Evolutionary conservation across 2,329 filamentous ascomycete species (phyloP).

Genomic region (Alternaria atra): DNA sequence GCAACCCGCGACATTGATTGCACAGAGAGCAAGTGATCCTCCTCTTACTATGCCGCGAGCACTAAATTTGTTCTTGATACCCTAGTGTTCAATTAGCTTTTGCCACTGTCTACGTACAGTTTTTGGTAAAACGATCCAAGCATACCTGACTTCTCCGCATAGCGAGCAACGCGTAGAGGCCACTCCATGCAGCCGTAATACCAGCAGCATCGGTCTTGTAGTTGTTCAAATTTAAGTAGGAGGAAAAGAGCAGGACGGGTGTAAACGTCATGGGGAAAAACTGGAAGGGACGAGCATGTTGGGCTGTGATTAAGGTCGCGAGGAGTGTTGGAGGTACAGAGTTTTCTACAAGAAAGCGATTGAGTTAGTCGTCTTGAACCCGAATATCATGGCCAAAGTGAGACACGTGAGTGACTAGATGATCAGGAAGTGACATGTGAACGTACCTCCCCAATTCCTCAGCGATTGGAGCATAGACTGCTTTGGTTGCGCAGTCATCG

Average conservation of each 20-base stretch:
- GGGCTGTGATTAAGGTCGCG: constrained; percentile 71
- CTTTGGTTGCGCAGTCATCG: constrained; percentile 53
- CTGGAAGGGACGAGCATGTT: constrained; percentile 73
- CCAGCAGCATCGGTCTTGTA: constrained; percentile 72
- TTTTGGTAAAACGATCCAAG: neutral
- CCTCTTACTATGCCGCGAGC: constrained; percentile 63
- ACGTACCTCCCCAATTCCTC: constrained; percentile 63
- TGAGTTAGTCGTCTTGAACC: constrained; percentile 11
- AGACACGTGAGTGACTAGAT: constrained; percentile 12
- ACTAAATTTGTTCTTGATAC: constrained; percentile 58
- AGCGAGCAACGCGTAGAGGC: constrained; percentile 70
- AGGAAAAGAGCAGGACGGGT: constrained; percentile 70
- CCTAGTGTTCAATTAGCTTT: constrained; percentile 31
- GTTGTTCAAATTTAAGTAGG: constrained; percentile 70
- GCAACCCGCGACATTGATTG: constrained; percentile 60
- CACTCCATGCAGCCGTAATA: constrained; percentile 71
- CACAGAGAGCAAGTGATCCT: constrained; percentile 61
- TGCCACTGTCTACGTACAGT: neutral
- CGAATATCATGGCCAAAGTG: neutral
- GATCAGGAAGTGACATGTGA: neutral
- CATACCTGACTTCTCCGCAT: constrained; percentile 62
- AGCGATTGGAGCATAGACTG: constrained; percentile 56
- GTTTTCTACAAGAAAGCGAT: constrained; percentile 59
- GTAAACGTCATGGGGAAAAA: constrained; percentile 72
- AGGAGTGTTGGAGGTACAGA: constrained; percentile 71